A percentile compares a stretch with the other conserved stretches of the same genome.
Evolutionary conservation across 73 alveolate species (phyloP).

Genomic region (Uronychia binucleata): DNA sequence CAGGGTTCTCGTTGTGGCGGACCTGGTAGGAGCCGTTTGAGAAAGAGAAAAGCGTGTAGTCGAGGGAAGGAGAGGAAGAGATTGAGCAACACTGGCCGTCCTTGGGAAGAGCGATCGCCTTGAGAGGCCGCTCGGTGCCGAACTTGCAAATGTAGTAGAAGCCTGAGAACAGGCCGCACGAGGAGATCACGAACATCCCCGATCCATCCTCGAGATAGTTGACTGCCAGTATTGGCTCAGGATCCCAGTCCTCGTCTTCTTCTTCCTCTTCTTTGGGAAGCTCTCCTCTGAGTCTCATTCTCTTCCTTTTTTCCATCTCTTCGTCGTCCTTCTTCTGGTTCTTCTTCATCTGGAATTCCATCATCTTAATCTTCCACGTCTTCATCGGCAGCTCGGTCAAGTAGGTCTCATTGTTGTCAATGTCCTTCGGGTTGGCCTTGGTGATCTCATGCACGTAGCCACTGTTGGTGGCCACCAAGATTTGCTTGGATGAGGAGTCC

Average conservation of each 20-base stretch:
- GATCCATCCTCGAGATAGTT: conserved; percentile 59
- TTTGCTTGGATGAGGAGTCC: conserved; percentile 59
- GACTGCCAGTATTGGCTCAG: conserved; percentile 72
- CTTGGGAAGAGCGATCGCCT: conserved; percentile 71
- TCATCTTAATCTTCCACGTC: conserved; percentile 75
- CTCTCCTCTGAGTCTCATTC: conserved; percentile 69
- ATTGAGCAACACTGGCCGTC: conserved; percentile 35
- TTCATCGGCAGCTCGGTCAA: conserved; percentile 51
- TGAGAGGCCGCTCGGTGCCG: conserved; percentile 73
- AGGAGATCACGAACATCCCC: conserved; percentile 61
- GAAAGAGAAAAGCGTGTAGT: conserved; percentile 60
- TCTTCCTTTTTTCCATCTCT: conserved; percentile 68
- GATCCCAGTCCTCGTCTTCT: conserved; percentile 92
- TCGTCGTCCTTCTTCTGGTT: conserved; percentile 78
- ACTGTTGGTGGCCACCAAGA: conserved; percentile 66
- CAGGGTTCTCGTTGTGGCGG: conserved; percentile 50
- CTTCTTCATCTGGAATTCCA: conserved; percentile 88
- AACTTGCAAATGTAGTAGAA: conserved; percentile 74
- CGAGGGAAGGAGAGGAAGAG: conserved; percentile 58
- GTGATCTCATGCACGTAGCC: conserved; percentile 76
- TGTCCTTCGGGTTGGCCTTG: conserved; percentile 57
- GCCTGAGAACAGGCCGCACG: conserved; percentile 77
- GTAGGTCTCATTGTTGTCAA: conserved; percentile 75
- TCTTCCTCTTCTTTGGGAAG: conserved; percentile 71
- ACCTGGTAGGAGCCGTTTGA: conserved; percentile 73